Conservation (phyloP, 2,329 filamentous ascomycete species). For the Fusarium haematococcum region DNA sequence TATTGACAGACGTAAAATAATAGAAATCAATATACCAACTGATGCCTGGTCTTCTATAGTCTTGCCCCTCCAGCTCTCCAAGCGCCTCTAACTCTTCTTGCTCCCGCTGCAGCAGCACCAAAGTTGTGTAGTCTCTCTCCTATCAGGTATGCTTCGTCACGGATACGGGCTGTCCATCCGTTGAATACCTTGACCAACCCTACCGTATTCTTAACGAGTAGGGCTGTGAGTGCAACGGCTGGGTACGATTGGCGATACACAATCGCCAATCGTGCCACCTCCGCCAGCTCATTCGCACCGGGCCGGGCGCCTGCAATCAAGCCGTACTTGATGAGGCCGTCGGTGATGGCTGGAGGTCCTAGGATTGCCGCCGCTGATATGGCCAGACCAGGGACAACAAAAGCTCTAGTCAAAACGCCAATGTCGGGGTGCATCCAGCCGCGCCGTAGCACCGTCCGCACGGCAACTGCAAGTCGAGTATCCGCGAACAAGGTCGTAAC, state of each 20-base stretch:
- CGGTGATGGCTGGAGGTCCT: conserved; percentile 71
- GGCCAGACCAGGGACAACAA: conserved; percentile 80
- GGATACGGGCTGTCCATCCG: conserved; percentile 82
- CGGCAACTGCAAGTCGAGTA: conserved; percentile 78
- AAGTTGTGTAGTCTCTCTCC: conserved; percentile 97
- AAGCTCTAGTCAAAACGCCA: conserved; percentile 82
- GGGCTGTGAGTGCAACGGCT: conserved; percentile 62
- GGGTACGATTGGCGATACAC: conserved; percentile 78
- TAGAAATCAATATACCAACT: conserved; percentile 9
- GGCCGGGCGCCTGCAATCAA: conserved; percentile 29
- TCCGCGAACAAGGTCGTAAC: conserved; percentile 75
- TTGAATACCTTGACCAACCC: conserved; percentile 72
- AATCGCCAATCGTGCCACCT: conserved; percentile 49
- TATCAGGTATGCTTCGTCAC: conserved; percentile 96
- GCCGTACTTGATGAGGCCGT: conserved; percentile 44
- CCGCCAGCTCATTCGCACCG: conserved; percentile 39
- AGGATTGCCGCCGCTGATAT: conserved; percentile 72
- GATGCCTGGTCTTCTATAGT: conserved; percentile 33
- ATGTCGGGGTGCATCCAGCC: conserved; percentile 86
- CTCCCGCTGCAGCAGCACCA: conserved; percentile 62
- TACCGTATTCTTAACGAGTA: conserved; percentile 57
- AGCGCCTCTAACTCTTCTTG: conserved; percentile 49
- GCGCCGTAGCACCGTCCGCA: conserved; percentile 77
- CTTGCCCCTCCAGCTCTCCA: conserved; percentile 53
- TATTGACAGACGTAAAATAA: conserved; percentile 2